Percentiles rank a stretch among this genome's conserved stretches.
These are phyloP conservation scores for Coccomyxa sp. DNA, from an alignment of 139 green algal species.

Conservation along the genomic window DNA sequence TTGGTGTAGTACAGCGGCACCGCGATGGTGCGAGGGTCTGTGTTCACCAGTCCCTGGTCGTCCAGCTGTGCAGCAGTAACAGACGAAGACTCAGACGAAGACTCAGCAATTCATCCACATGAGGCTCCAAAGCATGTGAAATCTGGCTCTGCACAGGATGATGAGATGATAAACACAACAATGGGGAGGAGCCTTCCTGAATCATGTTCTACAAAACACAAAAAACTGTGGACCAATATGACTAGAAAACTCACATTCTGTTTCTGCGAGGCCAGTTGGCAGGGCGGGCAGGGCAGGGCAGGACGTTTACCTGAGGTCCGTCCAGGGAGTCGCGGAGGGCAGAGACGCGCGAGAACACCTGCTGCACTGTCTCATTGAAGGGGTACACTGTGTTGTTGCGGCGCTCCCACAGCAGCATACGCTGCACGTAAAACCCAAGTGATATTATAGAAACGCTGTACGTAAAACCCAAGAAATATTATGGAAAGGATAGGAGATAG, in stretches of 20 bases:
- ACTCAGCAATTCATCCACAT: too few species aligned
- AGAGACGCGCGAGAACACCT: not conserved
- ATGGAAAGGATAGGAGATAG: too few species aligned
- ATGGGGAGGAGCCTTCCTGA: too few species aligned
- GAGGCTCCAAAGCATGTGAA: too few species aligned
- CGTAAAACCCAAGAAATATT: not conserved
- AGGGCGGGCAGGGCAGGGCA: too few species aligned
- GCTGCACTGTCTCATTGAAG: conserved; percentile 27
- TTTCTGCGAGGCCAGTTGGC: too few species aligned
- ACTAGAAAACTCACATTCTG: too few species aligned
- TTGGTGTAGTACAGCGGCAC: conserved; percentile 24
- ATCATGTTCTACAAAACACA: too few species aligned
- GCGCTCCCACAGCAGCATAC: not conserved
- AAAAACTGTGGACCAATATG: too few species aligned
- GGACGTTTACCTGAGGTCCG: conserved; percentile 10
- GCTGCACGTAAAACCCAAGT: not conserved
- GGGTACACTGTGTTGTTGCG: conserved; percentile 18
- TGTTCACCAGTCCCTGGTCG: conserved; percentile 28
- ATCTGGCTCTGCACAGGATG: too few species aligned
- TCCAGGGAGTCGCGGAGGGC: conserved; percentile 24
- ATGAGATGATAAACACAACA: too few species aligned
- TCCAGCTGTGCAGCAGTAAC: not conserved
- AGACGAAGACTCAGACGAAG: not conserved
- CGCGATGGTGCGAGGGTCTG: conserved; percentile 21
- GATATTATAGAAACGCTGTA: too few species aligned